Conservation (phyloP, 108 stramenopile genomes). For the Cyclotella choctawhatcheeana region DNA sequence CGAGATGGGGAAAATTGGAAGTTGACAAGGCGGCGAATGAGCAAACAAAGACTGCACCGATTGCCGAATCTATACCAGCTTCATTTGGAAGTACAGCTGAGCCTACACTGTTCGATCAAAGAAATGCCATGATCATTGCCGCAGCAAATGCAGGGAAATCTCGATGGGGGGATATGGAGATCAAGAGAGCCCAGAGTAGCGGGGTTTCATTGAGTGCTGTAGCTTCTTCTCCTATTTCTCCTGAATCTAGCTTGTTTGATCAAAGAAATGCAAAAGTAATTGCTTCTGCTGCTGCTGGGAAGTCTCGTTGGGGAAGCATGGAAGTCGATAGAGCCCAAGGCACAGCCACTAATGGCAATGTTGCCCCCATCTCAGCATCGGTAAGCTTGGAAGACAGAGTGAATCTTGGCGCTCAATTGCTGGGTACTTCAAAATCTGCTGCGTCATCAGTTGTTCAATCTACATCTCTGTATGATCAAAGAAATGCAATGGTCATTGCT, state of each 20-base stretch:
- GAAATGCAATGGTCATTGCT: constrained; percentile 26
- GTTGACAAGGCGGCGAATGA: constrained; percentile 22
- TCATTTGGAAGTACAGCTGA: constrained; percentile 8
- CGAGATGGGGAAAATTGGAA: constrained; percentile 50
- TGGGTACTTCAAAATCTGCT: neutral
- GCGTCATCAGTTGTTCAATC: neutral
- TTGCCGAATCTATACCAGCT: constrained; percentile 2
- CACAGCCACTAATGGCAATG: neutral
- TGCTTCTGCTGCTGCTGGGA: constrained; percentile 57
- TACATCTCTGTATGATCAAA: neutral
- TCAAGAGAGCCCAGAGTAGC: constrained; percentile 21
- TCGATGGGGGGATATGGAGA: constrained; percentile 78
- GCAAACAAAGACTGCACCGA: constrained; percentile 19
- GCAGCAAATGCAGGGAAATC: constrained; percentile 76
- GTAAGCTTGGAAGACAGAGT: constrained; percentile 13
- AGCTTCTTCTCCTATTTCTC: neutral
- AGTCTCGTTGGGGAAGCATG: constrained; percentile 72
- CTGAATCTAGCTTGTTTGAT: constrained; percentile 17
- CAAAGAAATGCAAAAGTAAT: constrained; percentile 52
- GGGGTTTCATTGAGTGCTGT: constrained; percentile 5
- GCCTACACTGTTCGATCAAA: constrained; percentile 34
- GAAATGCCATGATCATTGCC: constrained; percentile 67
- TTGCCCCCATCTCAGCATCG: neutral
- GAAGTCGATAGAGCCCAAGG: constrained; percentile 43
- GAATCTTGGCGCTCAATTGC: constrained; percentile 4